Evolutionary conservation across 495 filamentous ascomycete genomes (phyloP), one percentile per base, ranked within the genome.

Genomic region (Xylaria grammica): DNA sequence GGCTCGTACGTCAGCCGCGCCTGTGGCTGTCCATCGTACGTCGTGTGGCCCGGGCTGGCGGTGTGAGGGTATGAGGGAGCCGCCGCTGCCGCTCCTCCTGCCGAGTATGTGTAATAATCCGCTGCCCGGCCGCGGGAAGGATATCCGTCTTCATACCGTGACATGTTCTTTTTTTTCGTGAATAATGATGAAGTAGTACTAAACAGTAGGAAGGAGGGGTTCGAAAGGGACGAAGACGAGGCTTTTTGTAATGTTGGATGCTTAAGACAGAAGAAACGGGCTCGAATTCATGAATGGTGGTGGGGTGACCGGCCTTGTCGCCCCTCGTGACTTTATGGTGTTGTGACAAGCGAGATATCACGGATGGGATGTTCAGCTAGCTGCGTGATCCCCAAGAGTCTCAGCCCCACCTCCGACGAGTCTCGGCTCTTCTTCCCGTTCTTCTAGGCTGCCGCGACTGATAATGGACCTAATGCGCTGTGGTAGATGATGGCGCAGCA

Each of bases 1-100:
- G 70, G 66, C 38, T 75, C 70, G 59, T 71, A 75, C 6, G 70
- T 71, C 24, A 75, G 57, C 22, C 52, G 61, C 11, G 68, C 65
- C 32, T 57, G 58, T 22, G 67, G 62, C 13, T 63, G 48, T 26
- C 52, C 54, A n/a, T 65, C 49, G 30, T 68, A 68, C 5, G 53
- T 40, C 2, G 63, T 45, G n/a, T 50, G 38, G 15, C 49, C 65
- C 27, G 44, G 40, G 5, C 61, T 65, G 5, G 65, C 58, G 13
- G 62, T 10, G 29, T 46, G 66, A 29, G 62, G 63, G 49, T 70
- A 66, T 15, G 64, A 56, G n/a, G 57, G 40, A 19, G 29, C 29
- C 17, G 32, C 64, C 55, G 55, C 65, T 56, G 29, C n/a, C 10
- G 32, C 27, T 4, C 32, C 42, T 22, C 38, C 52, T 19, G 30